phyloP scores from a whole-genome alignment of 805 yeast species.

The Yarrowia bubula region DNA sequence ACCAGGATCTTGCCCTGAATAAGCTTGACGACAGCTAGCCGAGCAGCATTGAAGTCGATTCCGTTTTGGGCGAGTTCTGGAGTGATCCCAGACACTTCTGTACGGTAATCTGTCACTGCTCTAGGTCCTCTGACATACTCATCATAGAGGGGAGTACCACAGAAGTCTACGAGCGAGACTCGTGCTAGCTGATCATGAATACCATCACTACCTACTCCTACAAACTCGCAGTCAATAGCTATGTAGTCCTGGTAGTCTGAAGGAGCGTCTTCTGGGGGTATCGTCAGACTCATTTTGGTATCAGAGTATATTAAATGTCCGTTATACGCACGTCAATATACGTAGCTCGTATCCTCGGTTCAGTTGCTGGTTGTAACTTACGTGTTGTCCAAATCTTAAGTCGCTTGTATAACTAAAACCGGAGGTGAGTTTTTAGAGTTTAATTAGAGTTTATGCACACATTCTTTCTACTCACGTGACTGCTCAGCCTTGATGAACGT shows the following conservation, averaged over 20 bases:
- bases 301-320: background rate
- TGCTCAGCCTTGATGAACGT: background rate
- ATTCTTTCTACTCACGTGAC: background rate
- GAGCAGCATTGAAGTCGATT: conserved; percentile 64
- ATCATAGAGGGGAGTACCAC: conserved; percentile 70
- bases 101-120: conserved; percentile 83
- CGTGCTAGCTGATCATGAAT: conserved; percentile 70
- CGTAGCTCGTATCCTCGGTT: too few species aligned
- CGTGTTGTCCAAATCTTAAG: background rate
- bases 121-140: conserved; percentile 72
- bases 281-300: conserved; percentile 16
- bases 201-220: conserved; percentile 81
- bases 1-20: conserved; percentile 54
- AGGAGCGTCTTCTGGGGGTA: background rate
- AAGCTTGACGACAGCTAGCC: conserved; percentile 51
- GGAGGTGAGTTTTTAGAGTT: background rate
- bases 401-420: background rate
- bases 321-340: too few species aligned
- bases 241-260: conserved; percentile 46
- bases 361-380: too few species aligned
- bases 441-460: background rate
- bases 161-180: conserved; percentile 80
- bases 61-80: conserved; percentile 70
- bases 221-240: conserved; percentile 93
- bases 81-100: conserved; percentile 84